A percentile compares a stretch with the other conserved stretches of the same genome.
Conservation (phyloP, 2,329 filamentous ascomycete genomes). For the Claviceps pusilla region DNA sequence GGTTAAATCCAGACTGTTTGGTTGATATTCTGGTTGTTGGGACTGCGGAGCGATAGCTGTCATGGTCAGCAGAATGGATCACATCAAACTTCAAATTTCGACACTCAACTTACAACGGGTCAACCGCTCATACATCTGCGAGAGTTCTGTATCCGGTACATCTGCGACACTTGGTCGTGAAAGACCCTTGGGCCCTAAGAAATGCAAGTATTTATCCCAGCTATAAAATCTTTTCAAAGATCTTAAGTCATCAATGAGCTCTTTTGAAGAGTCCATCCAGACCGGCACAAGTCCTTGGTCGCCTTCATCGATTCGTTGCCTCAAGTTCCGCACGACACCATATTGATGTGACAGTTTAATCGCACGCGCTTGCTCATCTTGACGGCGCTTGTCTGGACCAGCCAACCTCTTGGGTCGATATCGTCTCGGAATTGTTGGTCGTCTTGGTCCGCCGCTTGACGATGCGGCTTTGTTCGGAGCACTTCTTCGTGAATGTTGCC, state of each 20-base stretch:
- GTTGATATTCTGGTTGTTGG: constrained; percentile 4
- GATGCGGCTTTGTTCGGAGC: not conserved
- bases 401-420: constrained; percentile 33
- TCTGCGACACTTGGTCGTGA: constrained; percentile 9
- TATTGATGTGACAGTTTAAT: constrained; percentile 27
- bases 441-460: not conserved
- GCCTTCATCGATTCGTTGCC: constrained; percentile 25
- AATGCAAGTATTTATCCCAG: constrained; percentile 50
- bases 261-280: constrained; percentile 45
- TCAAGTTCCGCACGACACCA: constrained; percentile 28
- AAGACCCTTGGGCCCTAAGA: constrained; percentile 28
- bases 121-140: constrained; percentile 41
- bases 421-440: constrained; percentile 17
- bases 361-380: constrained; percentile 29
- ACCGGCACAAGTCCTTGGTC: constrained; percentile 27
- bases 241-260: constrained; percentile 48
- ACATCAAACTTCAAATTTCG: not conserved
- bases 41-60: constrained; percentile 7
- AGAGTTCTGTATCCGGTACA: constrained; percentile 28
- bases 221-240: constrained; percentile 49
- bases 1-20: constrained; percentile 1
- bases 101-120: constrained; percentile 32
- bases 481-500: not conserved
- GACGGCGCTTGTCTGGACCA: constrained; percentile 27
- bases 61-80: not conserved